phyloP scores from a whole-genome alignment of 2,329 filamentous ascomycete genomes.

The Beauveria sp. region DNA sequence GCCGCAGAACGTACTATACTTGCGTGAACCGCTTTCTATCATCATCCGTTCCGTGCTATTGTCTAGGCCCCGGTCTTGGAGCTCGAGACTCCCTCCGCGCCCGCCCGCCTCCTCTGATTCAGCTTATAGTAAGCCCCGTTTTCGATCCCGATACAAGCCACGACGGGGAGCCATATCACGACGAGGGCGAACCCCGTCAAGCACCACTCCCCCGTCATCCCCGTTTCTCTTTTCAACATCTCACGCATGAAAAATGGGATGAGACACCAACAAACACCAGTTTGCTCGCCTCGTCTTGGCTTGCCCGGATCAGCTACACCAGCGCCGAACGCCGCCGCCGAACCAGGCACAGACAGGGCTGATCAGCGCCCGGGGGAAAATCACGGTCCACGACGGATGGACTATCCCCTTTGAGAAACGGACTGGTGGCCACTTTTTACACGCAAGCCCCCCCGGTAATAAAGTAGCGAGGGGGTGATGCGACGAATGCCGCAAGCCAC shows the following conservation, averaged over 20 bases:
- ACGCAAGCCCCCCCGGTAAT: neutral
- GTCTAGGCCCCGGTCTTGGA: neutral
- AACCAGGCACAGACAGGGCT: neutral
- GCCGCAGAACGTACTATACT: too few relatives aligned
- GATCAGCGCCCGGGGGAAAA: neutral
- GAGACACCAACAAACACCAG: neutral
- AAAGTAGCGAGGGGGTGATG: neutral
- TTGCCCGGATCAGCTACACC: neutral
- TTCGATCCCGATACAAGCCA: constrained; percentile 1
- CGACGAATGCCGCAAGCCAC: constrained; percentile 8
- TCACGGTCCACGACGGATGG: neutral
- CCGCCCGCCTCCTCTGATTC: neutral
- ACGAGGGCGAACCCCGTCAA: neutral
- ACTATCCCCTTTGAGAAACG: neutral
- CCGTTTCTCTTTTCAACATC: neutral
- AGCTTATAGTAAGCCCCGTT: constrained; percentile 4
- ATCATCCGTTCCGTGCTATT: too few relatives aligned
- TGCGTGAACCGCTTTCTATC: too few relatives aligned
- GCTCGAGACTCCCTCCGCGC: neutral
- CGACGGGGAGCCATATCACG: neutral
- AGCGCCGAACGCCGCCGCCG: too few relatives aligned
- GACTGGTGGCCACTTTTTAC: neutral
- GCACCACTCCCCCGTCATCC: neutral
- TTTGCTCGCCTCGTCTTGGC: neutral
- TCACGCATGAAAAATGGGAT: neutral